Percentiles rank a stretch among this genome's conserved stretches.
phyloP scores from a whole-genome alignment of 2,329 filamentous ascomycete genomes.

The Xylariaceae sp. region DNA sequence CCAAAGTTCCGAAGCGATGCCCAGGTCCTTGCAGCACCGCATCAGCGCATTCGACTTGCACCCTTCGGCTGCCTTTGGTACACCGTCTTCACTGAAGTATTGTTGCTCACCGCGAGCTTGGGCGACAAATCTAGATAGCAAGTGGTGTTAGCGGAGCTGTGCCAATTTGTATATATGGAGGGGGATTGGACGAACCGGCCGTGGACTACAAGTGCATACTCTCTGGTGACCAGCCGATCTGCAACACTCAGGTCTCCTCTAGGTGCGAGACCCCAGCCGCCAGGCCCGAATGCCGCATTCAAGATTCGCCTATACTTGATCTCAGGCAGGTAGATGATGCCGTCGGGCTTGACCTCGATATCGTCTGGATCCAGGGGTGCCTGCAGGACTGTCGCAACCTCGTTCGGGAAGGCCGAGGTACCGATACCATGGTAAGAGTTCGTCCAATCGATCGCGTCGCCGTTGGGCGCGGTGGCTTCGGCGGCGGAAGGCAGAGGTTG shows the following conservation, averaged over 20 bases:
- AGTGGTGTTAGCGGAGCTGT: conserved; percentile 4
- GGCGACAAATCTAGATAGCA: conserved; percentile 67
- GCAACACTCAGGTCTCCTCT: conserved; percentile 81
- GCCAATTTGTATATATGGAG: not conserved
- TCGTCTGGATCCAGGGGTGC: conserved; percentile 65
- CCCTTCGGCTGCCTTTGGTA: conserved; percentile 91
- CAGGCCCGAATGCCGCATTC: conserved; percentile 88
- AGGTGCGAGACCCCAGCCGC: conserved; percentile 91
- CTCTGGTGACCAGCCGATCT: conserved; percentile 75
- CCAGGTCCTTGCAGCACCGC: conserved; percentile 97
- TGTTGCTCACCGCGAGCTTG: conserved; percentile 92
- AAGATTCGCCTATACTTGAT: conserved; percentile 95
- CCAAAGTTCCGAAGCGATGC: conserved; percentile 93
- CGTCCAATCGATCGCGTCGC: conserved; percentile 65
- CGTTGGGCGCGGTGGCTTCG: not conserved
- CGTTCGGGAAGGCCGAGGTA: conserved; percentile 63
- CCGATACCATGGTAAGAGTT: conserved; percentile 79
- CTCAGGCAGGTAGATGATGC: conserved; percentile 92
- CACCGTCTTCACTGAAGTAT: conserved; percentile 85
- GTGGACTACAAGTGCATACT: conserved; percentile 86
- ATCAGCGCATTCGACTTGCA: conserved; percentile 97
- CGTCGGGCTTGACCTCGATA: conserved; percentile 96
- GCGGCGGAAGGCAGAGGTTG: conserved; percentile 25
- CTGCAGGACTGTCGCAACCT: conserved; percentile 65
- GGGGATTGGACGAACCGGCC: conserved; percentile 72